Conservation (phyloP, 2,329 filamentous ascomycete genomes). For the Apiospora hydei region DNA sequence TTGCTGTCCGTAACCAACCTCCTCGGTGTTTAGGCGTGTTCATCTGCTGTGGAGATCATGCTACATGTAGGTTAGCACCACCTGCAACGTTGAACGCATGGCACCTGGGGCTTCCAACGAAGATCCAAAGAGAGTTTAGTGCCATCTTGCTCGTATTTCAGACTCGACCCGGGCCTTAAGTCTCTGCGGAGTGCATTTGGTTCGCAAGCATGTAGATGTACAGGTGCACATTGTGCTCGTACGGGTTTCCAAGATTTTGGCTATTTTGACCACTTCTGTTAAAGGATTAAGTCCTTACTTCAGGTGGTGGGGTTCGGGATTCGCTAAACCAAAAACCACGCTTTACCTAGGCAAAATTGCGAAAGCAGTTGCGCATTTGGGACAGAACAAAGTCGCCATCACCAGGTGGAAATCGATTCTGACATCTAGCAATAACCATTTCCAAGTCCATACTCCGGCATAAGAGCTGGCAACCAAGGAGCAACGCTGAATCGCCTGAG, state of each 20-base stretch:
- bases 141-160: not conserved
- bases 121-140: not conserved
- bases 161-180: no score
- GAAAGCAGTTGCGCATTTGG: not conserved
- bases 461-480: not conserved
- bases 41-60: not conserved
- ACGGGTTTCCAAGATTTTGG: not conserved
- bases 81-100: no score
- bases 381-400: not conserved
- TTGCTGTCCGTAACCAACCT: not conserved
- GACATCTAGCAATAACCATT: not conserved
- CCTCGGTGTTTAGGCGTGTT: not conserved
- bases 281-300: not conserved
- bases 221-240: not conserved
- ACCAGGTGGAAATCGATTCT: not conserved
- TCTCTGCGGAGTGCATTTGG: not conserved
- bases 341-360: not conserved
- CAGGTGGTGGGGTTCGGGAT: slow-evolving; percentile 2
- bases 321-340: not conserved
- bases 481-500: not conserved
- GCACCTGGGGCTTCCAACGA: no score
- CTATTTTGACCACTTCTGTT: not conserved
- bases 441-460: not conserved
- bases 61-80: no score
- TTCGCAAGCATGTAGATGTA: no score